phyloP scores from a whole-genome alignment of 2,329 filamentous ascomycete species.

The Calycina herbarum region DNA sequence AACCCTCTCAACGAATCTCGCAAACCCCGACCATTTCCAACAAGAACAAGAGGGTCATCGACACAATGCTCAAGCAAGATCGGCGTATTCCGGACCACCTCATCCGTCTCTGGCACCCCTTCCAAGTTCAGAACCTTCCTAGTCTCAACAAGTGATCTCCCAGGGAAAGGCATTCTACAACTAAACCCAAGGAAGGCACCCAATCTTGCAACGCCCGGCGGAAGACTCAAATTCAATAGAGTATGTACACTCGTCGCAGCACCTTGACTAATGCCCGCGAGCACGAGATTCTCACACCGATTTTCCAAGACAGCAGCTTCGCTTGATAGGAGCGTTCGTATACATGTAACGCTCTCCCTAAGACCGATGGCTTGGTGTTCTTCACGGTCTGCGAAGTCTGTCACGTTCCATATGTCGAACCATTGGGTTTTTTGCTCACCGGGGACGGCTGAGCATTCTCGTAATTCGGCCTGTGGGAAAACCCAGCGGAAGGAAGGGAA shows the following conservation, averaged over 20 bases:
- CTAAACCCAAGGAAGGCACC: constrained; percentile 21
- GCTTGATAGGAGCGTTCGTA: constrained; percentile 4
- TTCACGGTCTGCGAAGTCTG: constrained; percentile 11
- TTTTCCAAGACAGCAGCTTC: background rate
- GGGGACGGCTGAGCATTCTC: constrained; percentile 7
- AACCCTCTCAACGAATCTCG: constrained; percentile 10
- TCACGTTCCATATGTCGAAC: constrained; percentile 13
- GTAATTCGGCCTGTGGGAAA: constrained; percentile 18
- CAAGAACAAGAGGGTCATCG: background rate
- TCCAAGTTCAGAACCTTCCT: constrained; percentile 15
- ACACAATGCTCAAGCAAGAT: background rate
- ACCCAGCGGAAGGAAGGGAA: constrained; percentile 21
- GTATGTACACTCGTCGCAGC: background rate
- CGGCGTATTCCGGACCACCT: background rate
- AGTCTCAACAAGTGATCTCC: constrained; percentile 16
- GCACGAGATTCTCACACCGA: background rate
- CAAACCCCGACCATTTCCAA: background rate
- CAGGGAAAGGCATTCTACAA: constrained; percentile 22
- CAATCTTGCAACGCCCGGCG: constrained; percentile 35
- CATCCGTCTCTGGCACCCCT: background rate
- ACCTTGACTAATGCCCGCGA: background rate
- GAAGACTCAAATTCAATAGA: background rate
- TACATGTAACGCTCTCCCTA: constrained; percentile 17
- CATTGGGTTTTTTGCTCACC: constrained; percentile 15
- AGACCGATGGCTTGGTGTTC: constrained; percentile 19